phyloP scores from a whole-genome alignment of 1,284 basidiomycete genomes.

The Schizophyllum commune region DNA sequence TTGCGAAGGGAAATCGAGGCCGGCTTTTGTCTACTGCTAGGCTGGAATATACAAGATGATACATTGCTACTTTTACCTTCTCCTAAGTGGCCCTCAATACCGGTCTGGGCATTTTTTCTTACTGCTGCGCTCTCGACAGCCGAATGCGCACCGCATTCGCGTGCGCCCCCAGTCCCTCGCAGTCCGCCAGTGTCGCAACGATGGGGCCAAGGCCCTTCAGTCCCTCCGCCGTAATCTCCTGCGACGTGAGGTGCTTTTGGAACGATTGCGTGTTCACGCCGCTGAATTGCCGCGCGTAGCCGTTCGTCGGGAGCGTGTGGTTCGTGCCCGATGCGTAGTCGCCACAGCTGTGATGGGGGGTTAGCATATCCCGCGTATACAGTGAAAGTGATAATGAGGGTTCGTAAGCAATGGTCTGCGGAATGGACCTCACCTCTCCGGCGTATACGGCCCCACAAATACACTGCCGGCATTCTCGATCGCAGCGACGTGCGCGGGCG shows the following conservation, averaged over 20 bases:
- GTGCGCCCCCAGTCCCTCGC: constrained; percentile 93
- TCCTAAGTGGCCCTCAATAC: too few relatives aligned
- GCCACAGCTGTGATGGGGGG: constrained; percentile 61
- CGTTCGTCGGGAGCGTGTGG: constrained; percentile 93
- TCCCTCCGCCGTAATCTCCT: constrained; percentile 81
- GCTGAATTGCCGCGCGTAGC: constrained; percentile 95
- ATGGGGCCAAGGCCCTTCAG: constrained; percentile 79
- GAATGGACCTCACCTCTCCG: constrained; percentile 68
- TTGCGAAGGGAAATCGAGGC: too few relatives aligned
- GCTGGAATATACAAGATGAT: background rate
- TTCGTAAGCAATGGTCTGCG: background rate
- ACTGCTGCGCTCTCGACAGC: constrained; percentile 21
- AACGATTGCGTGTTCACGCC: constrained; percentile 97
- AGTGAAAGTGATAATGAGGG: background rate
- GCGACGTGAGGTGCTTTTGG: constrained; percentile 98
- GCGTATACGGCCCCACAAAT: constrained; percentile 91
- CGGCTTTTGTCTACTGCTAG: too few relatives aligned
- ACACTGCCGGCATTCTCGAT: constrained; percentile 94
- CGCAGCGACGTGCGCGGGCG: constrained; percentile 53
- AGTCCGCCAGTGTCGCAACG: constrained; percentile 87
- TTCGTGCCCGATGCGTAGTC: constrained; percentile 99
- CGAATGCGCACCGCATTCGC: constrained; percentile 82
- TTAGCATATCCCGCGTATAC: background rate
- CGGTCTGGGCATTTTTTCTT: background rate
- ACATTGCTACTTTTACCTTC: background rate